These are phyloP conservation scores for Nakazawaea populi DNA, from an alignment of 805 yeast genomes.

Conservation along the genomic window DNA sequence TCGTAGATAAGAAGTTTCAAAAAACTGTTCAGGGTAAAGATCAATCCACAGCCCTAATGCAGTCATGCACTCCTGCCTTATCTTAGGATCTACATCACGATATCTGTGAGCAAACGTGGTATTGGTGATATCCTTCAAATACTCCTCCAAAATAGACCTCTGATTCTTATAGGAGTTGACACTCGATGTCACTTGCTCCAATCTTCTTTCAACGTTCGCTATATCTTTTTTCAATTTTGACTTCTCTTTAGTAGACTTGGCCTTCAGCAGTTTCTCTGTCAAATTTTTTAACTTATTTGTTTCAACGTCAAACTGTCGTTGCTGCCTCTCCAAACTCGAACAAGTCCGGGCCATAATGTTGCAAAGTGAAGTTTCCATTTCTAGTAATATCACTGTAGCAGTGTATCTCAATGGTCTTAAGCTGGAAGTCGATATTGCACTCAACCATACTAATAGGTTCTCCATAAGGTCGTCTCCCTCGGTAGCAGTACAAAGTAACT, in stretches of 20 bases:
- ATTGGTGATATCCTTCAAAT: constrained; percentile 59
- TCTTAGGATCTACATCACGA: constrained; percentile 68
- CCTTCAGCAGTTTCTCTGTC: constrained; percentile 25
- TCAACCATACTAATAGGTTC: constrained; percentile 67
- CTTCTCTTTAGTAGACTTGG: constrained; percentile 19
- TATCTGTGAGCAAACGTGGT: constrained; percentile 70
- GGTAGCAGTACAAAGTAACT: constrained; percentile 40
- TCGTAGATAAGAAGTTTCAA: constrained; percentile 63
- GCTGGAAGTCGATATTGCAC: constrained; percentile 63
- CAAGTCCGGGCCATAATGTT: constrained; percentile 34
- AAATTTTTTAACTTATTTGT: constrained; percentile 23
- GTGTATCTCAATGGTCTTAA: constrained; percentile 67
- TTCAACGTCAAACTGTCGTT: constrained; percentile 34
- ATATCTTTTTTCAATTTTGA: constrained; percentile 23
- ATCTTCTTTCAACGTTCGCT: constrained; percentile 30
- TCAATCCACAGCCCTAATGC: constrained; percentile 68
- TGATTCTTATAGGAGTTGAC: constrained; percentile 38
- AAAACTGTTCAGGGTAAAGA: constrained; percentile 62
- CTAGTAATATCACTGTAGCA: constrained; percentile 53
- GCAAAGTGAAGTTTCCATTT: constrained; percentile 58
- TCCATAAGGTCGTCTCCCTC: constrained; percentile 38
- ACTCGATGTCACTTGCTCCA: constrained; percentile 39
- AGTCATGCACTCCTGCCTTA: constrained; percentile 64
- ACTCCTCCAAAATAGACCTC: constrained; percentile 46
- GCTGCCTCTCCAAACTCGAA: constrained; percentile 33